phyloP scores from a whole-genome alignment of 2,329 filamentous ascomycete genomes.

The Curvularia lunata region DNA sequence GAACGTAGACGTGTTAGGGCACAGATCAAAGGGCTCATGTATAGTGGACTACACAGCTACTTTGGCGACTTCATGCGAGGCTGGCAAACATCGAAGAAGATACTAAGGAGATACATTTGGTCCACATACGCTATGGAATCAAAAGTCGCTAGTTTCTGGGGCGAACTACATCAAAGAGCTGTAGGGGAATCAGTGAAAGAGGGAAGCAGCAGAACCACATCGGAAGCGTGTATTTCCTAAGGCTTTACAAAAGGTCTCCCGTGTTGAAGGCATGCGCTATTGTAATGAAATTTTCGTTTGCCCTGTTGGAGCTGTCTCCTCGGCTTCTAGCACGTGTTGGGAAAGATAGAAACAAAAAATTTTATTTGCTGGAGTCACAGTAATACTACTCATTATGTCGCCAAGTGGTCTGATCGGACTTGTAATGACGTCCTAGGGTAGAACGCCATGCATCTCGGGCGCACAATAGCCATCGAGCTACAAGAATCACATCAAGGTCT shows the following conservation, averaged over 20 bases:
- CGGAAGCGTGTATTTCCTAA: neutral
- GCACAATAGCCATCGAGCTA: neutral
- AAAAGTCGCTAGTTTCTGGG: constrained; percentile 19
- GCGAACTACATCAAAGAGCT: constrained; percentile 9
- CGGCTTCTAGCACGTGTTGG: neutral
- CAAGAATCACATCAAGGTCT: neutral
- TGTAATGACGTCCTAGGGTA: neutral
- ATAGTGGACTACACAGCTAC: constrained; percentile 4
- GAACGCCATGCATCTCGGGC: neutral
- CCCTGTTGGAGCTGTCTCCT: neutral
- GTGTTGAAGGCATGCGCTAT: neutral
- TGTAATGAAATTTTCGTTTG: neutral
- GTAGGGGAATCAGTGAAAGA: neutral
- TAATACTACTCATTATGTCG: neutral
- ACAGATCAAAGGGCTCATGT: neutral
- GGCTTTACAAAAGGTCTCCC: neutral
- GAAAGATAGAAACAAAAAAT: neutral
- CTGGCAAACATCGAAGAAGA: constrained; percentile 11
- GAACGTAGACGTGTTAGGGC: constrained; percentile 7
- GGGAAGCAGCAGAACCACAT: neutral
- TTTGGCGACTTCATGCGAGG: constrained; percentile 7
- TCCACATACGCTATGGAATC: constrained; percentile 21
- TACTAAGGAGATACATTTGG: constrained; percentile 22
- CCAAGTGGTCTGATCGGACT: neutral
- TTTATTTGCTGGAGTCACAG: neutral